These are phyloP conservation scores for Eucalyptus pauciflora DNA, from an alignment of 345 rosid species.

Conservation along the genomic window DNA sequence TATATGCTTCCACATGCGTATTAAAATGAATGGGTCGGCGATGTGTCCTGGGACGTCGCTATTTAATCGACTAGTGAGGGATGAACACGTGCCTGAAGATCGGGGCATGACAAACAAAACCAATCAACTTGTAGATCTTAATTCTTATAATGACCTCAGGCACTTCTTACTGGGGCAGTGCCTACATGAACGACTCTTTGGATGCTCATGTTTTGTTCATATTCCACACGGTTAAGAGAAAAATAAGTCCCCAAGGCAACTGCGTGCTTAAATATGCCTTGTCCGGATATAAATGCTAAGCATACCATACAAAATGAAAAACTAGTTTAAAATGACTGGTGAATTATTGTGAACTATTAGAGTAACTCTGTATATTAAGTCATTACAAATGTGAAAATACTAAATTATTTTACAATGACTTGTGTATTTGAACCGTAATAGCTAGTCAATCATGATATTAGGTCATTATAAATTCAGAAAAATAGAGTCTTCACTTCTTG, in stretches of 20 bases:
- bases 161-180: neutral
- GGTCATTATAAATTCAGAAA: neutral
- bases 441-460: neutral
- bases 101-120: no score
- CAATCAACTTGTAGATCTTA: no score
- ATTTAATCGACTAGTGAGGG: no score
- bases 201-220: neutral
- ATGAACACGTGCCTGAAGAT: no score
- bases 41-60: no score
- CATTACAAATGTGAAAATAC: no score
- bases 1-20: no score
- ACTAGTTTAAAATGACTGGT: neutral
- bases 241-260: neutral
- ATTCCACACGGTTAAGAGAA: neutral
- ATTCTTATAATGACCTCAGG: no score
- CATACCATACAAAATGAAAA: neutral
- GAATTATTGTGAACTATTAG: neutral
- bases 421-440: neutral
- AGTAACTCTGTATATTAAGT: no score
- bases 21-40: no score
- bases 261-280: neutral
- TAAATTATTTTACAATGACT: neutral
- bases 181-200: neutral
- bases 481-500: neutral
- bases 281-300: neutral